Evolutionary conservation across 108 stramenopile species (phyloP), one percentile per base, ranked within the genome.

Genomic region (Craspedostauros australis): DNA sequence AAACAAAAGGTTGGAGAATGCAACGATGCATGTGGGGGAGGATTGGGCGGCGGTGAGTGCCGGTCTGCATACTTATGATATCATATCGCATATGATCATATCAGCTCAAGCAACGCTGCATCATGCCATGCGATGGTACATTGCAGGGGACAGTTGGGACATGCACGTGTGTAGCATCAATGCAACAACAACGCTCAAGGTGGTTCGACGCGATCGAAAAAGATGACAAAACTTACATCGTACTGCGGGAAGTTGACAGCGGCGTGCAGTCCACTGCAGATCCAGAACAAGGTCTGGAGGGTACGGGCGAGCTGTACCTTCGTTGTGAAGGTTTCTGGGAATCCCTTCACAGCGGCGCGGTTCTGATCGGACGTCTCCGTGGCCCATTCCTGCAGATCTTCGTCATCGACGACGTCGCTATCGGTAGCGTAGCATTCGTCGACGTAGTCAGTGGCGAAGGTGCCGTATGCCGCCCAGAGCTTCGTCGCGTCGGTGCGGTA

Each of bases 211-310:
- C n/a, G n/a, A n/a, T n/a, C n/a, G n/a, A n/a, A n/a, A n/a, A n/a
- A n/a, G n/a, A n/a, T n/a, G n/a, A n/a, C n/a, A n/a, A n/a, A n/a
- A n/a, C n/a, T n/a, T n/a, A n/a, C 23, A 39, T 39, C 39, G 3
- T 39, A 60, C 47, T 60, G 58, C 12, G 46, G 46, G 20, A 60
- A 60, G 47, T 60, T 60, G 2, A 60, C 47, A 29, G 58, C 58
- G 20, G 58, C 58, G 28, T 60, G 58, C 18, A 49, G 58, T 14
- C 58, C 58, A 49, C 18, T 20, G 19, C 47, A 18, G 27, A 48
- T 48, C 58, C 58, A 60, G 47, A 60, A 50, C 47, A 60, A 18
- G 31, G 46, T 60, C 19, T 60, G 58, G 14, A 60, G 46, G n/a
- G 39, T 29, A 21, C 31, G 24, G 46, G 28, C 47, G 1, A 60